phyloP scores from a whole-genome alignment of 768 basidiomycete species.

The Pleurotus cornucopiae region DNA sequence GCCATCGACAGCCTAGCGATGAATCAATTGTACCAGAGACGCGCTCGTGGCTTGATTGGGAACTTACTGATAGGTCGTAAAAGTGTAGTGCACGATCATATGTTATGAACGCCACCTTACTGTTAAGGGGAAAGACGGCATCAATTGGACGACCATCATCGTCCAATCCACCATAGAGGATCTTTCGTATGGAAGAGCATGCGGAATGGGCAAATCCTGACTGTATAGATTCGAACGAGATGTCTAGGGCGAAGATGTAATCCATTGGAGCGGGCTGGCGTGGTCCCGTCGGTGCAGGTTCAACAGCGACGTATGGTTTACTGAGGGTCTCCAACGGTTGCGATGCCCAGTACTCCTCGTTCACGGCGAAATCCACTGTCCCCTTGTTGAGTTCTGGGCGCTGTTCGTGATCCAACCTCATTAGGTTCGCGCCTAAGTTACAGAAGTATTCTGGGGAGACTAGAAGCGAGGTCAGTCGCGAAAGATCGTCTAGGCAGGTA shows the following conservation, averaged over 20 bases:
- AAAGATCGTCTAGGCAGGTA: slow-evolving; percentile 1
- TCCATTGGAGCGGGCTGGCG: slow-evolving; percentile 63
- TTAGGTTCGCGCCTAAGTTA: slow-evolving; percentile 71
- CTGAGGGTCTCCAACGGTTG: slow-evolving; percentile 53
- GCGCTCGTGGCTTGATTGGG: neutral
- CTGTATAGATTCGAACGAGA: slow-evolving; percentile 61
- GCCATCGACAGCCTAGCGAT: slow-evolving; percentile 28
- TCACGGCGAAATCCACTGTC: slow-evolving; percentile 86
- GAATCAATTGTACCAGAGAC: neutral
- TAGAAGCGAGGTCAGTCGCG: slow-evolving; percentile 22
- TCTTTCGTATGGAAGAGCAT: slow-evolving; percentile 55
- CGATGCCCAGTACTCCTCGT: slow-evolving; percentile 81
- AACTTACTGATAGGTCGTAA: slow-evolving; percentile 80
- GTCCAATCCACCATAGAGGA: slow-evolving; percentile 57
- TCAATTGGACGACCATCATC: slow-evolving; percentile 37
- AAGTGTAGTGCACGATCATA: slow-evolving; percentile 83
- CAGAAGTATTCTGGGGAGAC: slow-evolving; percentile 82
- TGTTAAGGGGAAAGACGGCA: slow-evolving; percentile 48
- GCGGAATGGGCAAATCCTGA: slow-evolving; percentile 69
- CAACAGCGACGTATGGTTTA: slow-evolving; percentile 48
- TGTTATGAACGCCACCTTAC: slow-evolving; percentile 74
- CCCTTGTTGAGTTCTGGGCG: slow-evolving; percentile 88
- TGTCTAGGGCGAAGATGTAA: slow-evolving; percentile 86
- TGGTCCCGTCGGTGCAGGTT: slow-evolving; percentile 39
- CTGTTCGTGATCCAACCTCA: slow-evolving; percentile 74